phyloP scores from a whole-genome alignment of 768 basidiomycete species.

The Mycena epipterygia region DNA sequence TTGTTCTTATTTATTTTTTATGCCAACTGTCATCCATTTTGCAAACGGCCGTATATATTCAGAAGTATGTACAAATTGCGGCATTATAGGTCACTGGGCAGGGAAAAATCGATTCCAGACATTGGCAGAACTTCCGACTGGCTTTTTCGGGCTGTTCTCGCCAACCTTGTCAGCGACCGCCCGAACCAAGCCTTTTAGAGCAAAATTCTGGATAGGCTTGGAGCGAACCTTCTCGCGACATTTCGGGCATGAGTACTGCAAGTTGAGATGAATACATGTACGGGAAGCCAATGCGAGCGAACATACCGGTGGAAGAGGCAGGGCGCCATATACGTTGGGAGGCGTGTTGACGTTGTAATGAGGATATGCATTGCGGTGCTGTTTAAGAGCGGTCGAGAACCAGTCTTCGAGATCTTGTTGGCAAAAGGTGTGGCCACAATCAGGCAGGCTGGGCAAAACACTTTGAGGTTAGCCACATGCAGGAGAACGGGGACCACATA shows the following conservation, averaged over 20 bases:
- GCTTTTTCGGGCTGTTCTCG: constrained; percentile 30
- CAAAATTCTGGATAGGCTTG: constrained; percentile 33
- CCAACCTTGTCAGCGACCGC: constrained; percentile 15
- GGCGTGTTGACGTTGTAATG: constrained; percentile 23
- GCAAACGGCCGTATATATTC: too few species aligned
- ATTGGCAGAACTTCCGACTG: not conserved
- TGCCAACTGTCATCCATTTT: too few species aligned
- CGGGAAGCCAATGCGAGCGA: not conserved
- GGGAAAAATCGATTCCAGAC: constrained; percentile 30
- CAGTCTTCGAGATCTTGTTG: constrained; percentile 31
- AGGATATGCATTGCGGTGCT: constrained; percentile 28
- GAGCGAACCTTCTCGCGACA: constrained; percentile 28
- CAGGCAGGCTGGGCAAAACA: not conserved
- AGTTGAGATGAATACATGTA: not conserved
- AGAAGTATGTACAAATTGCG: too few species aligned
- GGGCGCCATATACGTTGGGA: constrained; percentile 2
- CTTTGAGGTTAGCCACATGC: not conserved
- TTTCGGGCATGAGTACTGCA: constrained; percentile 35
- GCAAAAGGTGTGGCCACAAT: constrained; percentile 24
- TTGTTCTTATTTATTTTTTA: too few species aligned
- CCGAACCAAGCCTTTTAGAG: constrained; percentile 23
- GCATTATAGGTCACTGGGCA: not conserved
- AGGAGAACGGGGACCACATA: not conserved
- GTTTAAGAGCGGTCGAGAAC: constrained; percentile 27
- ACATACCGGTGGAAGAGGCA: constrained; percentile 28